A percentile compares a stretch with the other conserved stretches of the same genome.
These are phyloP conservation scores for Poterioochromonas sp. DNA, from an alignment of 352 stramenopile species.

Conservation along the genomic window DNA sequence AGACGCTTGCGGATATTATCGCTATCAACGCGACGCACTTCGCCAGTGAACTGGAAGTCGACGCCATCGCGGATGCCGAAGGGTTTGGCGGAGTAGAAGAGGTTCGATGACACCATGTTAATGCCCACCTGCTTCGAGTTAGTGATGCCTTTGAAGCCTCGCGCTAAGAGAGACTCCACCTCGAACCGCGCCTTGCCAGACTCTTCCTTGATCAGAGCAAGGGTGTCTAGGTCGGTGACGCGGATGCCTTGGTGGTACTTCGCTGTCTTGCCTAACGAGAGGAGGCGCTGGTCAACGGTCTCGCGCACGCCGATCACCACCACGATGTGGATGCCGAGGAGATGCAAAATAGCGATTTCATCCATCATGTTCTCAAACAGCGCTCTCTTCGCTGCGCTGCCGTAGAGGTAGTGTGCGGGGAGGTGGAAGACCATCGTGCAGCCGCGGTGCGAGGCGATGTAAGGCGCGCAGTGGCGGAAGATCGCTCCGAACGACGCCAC, in stretches of 20 bases:
- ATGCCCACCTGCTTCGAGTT: slow-evolving; percentile 58
- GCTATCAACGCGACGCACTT: slow-evolving; percentile 84
- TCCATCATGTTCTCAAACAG: slow-evolving; percentile 83
- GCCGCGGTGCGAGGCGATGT: slow-evolving; percentile 92
- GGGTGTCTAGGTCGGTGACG: slow-evolving; percentile 77
- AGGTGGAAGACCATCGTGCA: slow-evolving; percentile 91
- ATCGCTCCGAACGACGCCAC: slow-evolving; percentile 64
- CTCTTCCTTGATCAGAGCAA: slow-evolving; percentile 82
- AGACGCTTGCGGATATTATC: slow-evolving; percentile 78
- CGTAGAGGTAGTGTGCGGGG: slow-evolving; percentile 70
- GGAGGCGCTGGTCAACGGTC: slow-evolving; percentile 80
- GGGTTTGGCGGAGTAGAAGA: slow-evolving; percentile 82
- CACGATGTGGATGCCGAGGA: slow-evolving; percentile 85
- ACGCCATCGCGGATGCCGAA: slow-evolving; percentile 70
- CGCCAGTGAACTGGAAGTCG: slow-evolving; percentile 72
- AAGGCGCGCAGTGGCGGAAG: slow-evolving; percentile 89
- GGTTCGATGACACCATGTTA: slow-evolving; percentile 87
- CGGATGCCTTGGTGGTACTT: slow-evolving; percentile 67
- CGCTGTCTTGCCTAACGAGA: slow-evolving; percentile 53
- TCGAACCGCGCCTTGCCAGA: slow-evolving; percentile 70
- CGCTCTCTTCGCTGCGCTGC: slow-evolving; percentile 52
- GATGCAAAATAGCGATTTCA: slow-evolving; percentile 85
- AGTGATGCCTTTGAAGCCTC: slow-evolving; percentile 52
- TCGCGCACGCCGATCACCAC: slow-evolving; percentile 82
- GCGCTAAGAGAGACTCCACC: slow-evolving; percentile 56